Evolutionary conservation across 2,329 filamentous ascomycete species (phyloP).

Genomic region (Colletotrichum tropicale): DNA sequence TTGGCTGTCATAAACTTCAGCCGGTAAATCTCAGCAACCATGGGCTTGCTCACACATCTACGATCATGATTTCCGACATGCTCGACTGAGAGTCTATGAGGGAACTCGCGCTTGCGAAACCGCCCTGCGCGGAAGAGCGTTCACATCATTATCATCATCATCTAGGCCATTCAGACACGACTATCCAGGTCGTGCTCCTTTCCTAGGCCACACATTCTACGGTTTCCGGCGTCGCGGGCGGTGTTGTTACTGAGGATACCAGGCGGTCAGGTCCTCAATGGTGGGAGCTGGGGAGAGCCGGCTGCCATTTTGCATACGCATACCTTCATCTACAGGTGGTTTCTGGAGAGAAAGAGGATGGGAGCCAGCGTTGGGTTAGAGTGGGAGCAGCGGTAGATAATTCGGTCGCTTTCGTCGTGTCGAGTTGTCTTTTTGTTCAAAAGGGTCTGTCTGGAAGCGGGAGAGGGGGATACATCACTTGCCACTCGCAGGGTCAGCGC

Average conservation of each 20-base stretch:
- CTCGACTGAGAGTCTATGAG: neutral
- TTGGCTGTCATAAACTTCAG: conserved; percentile 58
- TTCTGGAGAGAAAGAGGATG: conserved; percentile 10
- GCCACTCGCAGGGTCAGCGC: conserved; percentile 1
- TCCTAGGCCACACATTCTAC: neutral
- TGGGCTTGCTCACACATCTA: neutral
- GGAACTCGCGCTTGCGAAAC: neutral
- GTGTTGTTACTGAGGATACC: conserved; percentile 9
- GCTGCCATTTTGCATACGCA: conserved; percentile 16
- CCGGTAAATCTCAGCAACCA: conserved; percentile 29
- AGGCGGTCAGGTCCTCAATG: conserved; percentile 6
- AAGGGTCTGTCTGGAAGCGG: neutral
- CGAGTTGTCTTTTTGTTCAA: neutral
- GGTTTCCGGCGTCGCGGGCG: conserved; percentile 13
- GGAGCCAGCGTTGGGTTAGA: conserved; percentile 9
- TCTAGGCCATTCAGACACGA: neutral
- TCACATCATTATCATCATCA: neutral
- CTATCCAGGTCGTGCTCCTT: neutral
- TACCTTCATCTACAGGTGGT: conserved; percentile 12
- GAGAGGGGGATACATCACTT: conserved; percentile 5
- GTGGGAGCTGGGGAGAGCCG: neutral
- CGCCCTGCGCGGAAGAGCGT: neutral
- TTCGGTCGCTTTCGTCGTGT: conserved; percentile 1
- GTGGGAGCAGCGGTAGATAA: neutral
- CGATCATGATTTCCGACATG: neutral